Conservation (phyloP, 2,329 filamentous ascomycete genomes). For the Plectosphaerella plurivora region DNA sequence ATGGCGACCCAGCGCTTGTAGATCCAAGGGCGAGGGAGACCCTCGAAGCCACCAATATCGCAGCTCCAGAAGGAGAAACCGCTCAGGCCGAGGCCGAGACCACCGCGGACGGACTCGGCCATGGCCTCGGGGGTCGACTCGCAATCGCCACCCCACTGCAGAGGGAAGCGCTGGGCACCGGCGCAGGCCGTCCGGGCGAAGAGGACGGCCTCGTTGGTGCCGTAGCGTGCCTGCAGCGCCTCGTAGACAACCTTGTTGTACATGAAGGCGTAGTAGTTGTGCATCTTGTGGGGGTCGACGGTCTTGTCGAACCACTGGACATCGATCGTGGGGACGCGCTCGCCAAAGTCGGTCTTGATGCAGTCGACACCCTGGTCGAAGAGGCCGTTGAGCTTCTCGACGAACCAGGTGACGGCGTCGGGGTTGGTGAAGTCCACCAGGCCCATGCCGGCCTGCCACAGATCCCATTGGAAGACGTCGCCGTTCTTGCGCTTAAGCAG, state of each 20-base stretch:
- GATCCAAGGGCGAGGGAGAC: slow-evolving; percentile 60
- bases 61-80: slow-evolving; percentile 67
- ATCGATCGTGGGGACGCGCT: slow-evolving; percentile 63
- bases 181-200: slow-evolving; percentile 66
- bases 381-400: slow-evolving; percentile 54
- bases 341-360: slow-evolving; percentile 74
- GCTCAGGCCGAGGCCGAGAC: slow-evolving; percentile 57
- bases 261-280: slow-evolving; percentile 71
- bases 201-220: slow-evolving; percentile 50
- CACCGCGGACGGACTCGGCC: slow-evolving; percentile 65
- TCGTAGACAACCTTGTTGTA: slow-evolving; percentile 70
- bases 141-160: slow-evolving; percentile 72
- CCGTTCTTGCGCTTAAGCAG: slow-evolving; percentile 65
- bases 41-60: slow-evolving; percentile 71
- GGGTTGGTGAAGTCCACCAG: slow-evolving; percentile 73
- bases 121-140: slow-evolving; percentile 70
- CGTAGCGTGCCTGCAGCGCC: slow-evolving; percentile 51
- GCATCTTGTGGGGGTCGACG: slow-evolving; percentile 62
- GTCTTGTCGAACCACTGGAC: slow-evolving; percentile 59
- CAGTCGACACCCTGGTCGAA: slow-evolving; percentile 67
- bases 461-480: slow-evolving; percentile 70
- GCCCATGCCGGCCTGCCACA: slow-evolving; percentile 75
- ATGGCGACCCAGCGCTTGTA: slow-evolving; percentile 80
- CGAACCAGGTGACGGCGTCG: slow-evolving; percentile 61
- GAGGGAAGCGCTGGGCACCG: slow-evolving; percentile 64